A percentile compares a stretch with the other conserved stretches of the same genome.
These are phyloP conservation scores for Wickerhamomyces canadensis DNA, from an alignment of 805 yeast species.

Conservation along the genomic window DNA sequence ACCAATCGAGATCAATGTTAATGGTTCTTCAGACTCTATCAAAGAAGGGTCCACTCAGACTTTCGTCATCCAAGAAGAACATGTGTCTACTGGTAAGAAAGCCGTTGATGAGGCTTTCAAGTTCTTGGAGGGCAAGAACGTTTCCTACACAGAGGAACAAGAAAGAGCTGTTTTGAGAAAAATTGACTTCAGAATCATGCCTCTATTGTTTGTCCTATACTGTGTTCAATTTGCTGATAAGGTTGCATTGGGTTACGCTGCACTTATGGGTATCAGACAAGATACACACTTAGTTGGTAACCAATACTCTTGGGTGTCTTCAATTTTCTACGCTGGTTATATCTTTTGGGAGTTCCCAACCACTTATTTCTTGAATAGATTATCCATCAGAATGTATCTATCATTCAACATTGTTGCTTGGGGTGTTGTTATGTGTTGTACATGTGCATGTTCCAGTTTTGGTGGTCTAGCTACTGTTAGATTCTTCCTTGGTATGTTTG, in stretches of 20 bases:
- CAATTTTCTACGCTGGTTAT: slow-evolving; percentile 46
- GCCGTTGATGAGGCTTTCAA: no score
- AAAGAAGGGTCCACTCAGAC: no score
- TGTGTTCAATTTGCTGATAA: slow-evolving; percentile 39
- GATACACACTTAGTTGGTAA: slow-evolving; percentile 37
- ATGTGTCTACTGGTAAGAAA: no score
- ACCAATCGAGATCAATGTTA: no score
- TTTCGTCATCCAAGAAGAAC: no score
- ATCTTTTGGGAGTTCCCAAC: slow-evolving; percentile 46
- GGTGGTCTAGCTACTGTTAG: slow-evolving; percentile 41
- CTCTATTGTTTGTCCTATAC: slow-evolving; percentile 25
- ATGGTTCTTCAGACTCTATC: no score
- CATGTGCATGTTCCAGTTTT: slow-evolving; percentile 38
- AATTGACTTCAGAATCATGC: neutral
- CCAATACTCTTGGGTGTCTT: slow-evolving; percentile 40
- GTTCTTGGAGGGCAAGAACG: no score
- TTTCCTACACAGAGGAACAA: no score
- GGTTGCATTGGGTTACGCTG: slow-evolving; percentile 34
- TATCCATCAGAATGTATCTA: no score
- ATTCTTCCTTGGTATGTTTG: slow-evolving; percentile 44
- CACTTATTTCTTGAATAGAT: no score
- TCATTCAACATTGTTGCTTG: slow-evolving; percentile 35
- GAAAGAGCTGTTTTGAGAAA: neutral
- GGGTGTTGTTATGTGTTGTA: slow-evolving; percentile 41
- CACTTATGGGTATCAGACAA: slow-evolving; percentile 36